These are phyloP conservation scores for Catunica adiposa DNA, from an alignment of 2,329 filamentous ascomycete genomes.

Conservation along the genomic window DNA sequence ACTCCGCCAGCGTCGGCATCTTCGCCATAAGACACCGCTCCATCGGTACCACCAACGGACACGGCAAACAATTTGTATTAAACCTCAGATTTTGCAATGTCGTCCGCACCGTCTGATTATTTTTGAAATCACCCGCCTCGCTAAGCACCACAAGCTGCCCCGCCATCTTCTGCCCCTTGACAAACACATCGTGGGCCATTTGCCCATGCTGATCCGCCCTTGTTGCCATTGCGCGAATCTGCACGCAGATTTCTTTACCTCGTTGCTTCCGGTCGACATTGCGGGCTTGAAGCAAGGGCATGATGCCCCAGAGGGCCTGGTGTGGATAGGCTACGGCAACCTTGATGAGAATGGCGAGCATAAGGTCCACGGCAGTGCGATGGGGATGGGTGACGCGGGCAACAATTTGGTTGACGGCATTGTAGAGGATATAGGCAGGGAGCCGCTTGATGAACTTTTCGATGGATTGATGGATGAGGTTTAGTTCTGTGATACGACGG, in stretches of 20 bases:
- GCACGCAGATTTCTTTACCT: slow-evolving; percentile 21
- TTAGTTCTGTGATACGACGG: slow-evolving; percentile 47
- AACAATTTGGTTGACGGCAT: slow-evolving; percentile 76
- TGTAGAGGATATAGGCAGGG: slow-evolving; percentile 65
- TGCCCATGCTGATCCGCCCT: slow-evolving; percentile 24
- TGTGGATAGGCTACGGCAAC: slow-evolving; percentile 79
- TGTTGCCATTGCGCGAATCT: not conserved
- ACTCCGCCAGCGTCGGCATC: slow-evolving; percentile 50
- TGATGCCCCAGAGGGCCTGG: slow-evolving; percentile 79
- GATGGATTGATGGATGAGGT: slow-evolving; percentile 54
- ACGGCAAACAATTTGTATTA: slow-evolving; percentile 68
- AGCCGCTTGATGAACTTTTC: slow-evolving; percentile 61
- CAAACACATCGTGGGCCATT: slow-evolving; percentile 44
- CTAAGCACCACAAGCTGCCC: slow-evolving; percentile 69
- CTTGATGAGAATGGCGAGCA: slow-evolving; percentile 67
- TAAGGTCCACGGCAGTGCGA: slow-evolving; percentile 53
- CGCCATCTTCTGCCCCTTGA: slow-evolving; percentile 65
- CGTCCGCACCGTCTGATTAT: slow-evolving; percentile 47
- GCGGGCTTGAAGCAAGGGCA: slow-evolving; percentile 69
- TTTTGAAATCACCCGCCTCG: slow-evolving; percentile 56
- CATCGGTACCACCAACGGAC: slow-evolving; percentile 72
- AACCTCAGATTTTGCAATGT: slow-evolving; percentile 67
- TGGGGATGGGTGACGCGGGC: slow-evolving; percentile 89
- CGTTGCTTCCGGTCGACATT: slow-evolving; percentile 26
- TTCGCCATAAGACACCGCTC: slow-evolving; percentile 71